These are phyloP conservation scores for Pseudoturritis turrita DNA, from an alignment of 345 rosid genomes.

Conservation along the genomic window DNA sequence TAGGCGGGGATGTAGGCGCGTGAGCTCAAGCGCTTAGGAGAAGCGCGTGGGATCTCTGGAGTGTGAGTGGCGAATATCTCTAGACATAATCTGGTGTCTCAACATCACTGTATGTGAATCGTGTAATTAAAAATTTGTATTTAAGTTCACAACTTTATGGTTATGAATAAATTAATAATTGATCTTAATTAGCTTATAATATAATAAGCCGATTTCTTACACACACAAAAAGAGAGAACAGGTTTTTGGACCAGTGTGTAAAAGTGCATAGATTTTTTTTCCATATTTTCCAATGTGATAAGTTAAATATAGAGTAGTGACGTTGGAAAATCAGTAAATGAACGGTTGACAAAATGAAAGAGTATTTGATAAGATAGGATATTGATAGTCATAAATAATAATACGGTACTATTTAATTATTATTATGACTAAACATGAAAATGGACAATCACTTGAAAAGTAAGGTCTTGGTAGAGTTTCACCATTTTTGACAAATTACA, in stretches of 20 bases:
- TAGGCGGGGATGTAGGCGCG: conserved; percentile 25
- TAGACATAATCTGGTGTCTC: conserved; percentile 11
- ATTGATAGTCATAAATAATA: conserved; percentile 15
- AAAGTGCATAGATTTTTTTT: not conserved
- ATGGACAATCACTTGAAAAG: conserved; percentile 16
- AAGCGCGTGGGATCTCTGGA: not conserved
- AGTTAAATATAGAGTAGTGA: not conserved
- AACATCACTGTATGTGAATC: not conserved
- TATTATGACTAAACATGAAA: conserved; percentile 17
- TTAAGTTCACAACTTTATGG: not conserved
- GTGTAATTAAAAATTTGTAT: not conserved
- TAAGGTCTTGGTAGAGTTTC: conserved; percentile 23
- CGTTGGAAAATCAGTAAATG: not conserved
- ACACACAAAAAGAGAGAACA: not conserved
- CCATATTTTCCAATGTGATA: not conserved
- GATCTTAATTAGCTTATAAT: not conserved
- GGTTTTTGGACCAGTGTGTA: not conserved
- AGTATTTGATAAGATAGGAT: conserved; percentile 5
- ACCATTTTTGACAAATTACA: conserved; percentile 24
- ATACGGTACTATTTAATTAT: conserved; percentile 3
- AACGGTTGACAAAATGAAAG: not conserved
- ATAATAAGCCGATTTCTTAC: not conserved
- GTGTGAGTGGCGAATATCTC: not conserved
- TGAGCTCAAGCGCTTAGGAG: not conserved
- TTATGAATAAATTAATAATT: not conserved